Base-by-base conservation (phyloP, 177 flowering plant genomes). In the Vitis hybrid region DNA sequence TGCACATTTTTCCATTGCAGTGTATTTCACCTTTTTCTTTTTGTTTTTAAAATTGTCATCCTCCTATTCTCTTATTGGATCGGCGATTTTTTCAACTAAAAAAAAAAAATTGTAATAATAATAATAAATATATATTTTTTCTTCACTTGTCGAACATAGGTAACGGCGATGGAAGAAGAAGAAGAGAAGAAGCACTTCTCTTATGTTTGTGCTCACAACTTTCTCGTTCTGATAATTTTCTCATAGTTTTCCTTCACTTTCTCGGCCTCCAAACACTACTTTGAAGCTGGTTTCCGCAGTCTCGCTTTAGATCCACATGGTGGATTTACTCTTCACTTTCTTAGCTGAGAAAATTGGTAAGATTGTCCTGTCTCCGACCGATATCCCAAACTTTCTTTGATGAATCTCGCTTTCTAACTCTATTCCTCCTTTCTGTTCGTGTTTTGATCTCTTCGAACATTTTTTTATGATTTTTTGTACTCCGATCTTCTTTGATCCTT, bases 161-260 rank as follows among this genome's bases (percentile, higher is more conserved):
- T 61, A 61, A 53, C 59, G 61, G 73, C 68, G 67, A 71, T 69
- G 72, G 72, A 75, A 74, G 83, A 65, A 71, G 71, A 70, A 50
- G 22, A 34, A 57, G 67, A 15, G 22, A 34, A 57, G 67, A 15
- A 39, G 65, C 15, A 56, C 71, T 63, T 66, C 50, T 61, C 66
- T 53, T 31, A n/a, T 13, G 66, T 68, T 31, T n/a, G 19, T 51
- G 10, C 15, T 65, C 54, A 45, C 70, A 29, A 49, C 67, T 57
- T 62, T 70, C 67, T 48, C 51, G 55, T n/a, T 51, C 51, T 22
- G 5, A 49, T 26, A 63, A 48, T 11, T 48, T 68, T 68, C 50
- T 55, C 56, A 14, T 57, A 45, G 50, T 55, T 31, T 4, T 39
- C 8, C 9, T 26, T 39, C 45, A 39, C 11, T 58, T 66, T 62